Evolutionary conservation across 1,284 basidiomycete species (phyloP).

Genomic region (Cryptococcus sp.): DNA sequence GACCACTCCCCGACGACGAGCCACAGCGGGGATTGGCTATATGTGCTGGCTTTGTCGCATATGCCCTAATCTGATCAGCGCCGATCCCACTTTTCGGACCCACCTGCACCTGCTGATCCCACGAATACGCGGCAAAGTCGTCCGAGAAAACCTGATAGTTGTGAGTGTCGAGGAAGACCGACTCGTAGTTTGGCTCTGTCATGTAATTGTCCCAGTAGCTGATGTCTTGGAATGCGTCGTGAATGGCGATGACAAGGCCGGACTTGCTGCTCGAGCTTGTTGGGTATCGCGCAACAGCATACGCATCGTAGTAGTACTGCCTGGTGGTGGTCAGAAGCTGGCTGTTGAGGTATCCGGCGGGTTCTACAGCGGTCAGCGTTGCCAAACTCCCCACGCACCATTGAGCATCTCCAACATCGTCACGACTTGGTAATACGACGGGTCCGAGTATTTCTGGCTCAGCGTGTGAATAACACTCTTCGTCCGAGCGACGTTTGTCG

Average conservation of each 20-base stretch:
- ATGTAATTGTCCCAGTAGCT: constrained; percentile 73
- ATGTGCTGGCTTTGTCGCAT: constrained; percentile 59
- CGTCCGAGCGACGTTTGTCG: constrained; percentile 42
- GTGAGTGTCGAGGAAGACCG: constrained; percentile 81
- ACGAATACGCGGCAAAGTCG: constrained; percentile 60
- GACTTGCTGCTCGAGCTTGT: constrained; percentile 38
- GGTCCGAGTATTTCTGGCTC: constrained; percentile 42
- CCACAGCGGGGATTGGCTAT: constrained; percentile 65
- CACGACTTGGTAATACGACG: constrained; percentile 61
- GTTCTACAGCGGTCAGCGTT: constrained; percentile 56
- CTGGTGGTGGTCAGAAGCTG: constrained; percentile 61
- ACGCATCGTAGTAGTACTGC: constrained; percentile 66
- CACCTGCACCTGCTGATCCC: constrained; percentile 63
- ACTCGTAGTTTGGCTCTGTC: constrained; percentile 58
- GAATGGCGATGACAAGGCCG: constrained; percentile 62
- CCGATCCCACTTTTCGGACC: no score
- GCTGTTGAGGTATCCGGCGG: constrained; percentile 68
- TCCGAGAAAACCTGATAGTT: constrained; percentile 77
- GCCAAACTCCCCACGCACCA: constrained; percentile 9
- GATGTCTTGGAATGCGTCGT: constrained; percentile 82
- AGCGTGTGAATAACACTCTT: constrained; percentile 54
- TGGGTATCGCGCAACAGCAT: constrained; percentile 71
- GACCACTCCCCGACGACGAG: constrained; percentile 79
- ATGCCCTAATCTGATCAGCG: constrained; percentile 41
- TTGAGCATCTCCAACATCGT: constrained; percentile 58